Percentiles rank a stretch among this genome's conserved stretches.
Evolutionary conservation across 495 filamentous ascomycete species (phyloP).

Genomic region (Penicillium cataractarum): DNA sequence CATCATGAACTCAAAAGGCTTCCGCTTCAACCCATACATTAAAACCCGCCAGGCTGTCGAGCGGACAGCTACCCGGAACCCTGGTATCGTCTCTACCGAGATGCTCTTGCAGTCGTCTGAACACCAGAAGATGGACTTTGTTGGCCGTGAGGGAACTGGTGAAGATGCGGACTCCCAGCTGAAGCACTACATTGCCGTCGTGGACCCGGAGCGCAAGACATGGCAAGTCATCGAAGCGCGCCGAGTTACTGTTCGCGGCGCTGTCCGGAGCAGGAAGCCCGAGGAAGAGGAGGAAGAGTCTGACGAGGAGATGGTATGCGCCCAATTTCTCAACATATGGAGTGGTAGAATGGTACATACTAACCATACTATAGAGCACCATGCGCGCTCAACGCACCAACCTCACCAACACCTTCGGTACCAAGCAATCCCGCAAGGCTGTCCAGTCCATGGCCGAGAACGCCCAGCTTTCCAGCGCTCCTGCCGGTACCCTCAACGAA

Average conservation of each 20-base stretch:
- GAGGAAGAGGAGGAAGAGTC: constrained; percentile 45
- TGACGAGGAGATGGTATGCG: constrained; percentile 43
- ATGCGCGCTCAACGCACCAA: constrained; percentile 63
- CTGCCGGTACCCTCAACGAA: constrained; percentile 53
- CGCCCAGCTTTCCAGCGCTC: constrained; percentile 62
- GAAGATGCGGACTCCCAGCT: constrained; percentile 65
- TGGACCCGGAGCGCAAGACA: constrained; percentile 71
- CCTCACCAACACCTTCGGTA: constrained; percentile 89
- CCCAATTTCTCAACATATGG: background rate
- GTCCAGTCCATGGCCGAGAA: constrained; percentile 77
- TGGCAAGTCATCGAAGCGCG: constrained; percentile 76
- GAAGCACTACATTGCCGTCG: constrained; percentile 86
- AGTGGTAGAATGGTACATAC: background rate
- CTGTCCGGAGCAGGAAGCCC: constrained; percentile 55
- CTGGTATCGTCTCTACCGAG: constrained; percentile 53
- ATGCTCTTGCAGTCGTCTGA: constrained; percentile 78
- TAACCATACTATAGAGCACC: constrained; percentile 44
- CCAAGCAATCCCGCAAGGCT: constrained; percentile 89
- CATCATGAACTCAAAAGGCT: constrained; percentile 56
- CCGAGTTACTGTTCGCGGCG: constrained; percentile 71
- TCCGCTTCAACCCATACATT: constrained; percentile 66
- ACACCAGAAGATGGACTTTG: constrained; percentile 80
- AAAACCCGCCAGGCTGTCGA: constrained; percentile 51
- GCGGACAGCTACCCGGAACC: constrained; percentile 42
- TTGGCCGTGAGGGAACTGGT: constrained; percentile 68